Evolutionary conservation across 148 eudicot genomes (phyloP).

Genomic region (Fallopia convolvulus): DNA sequence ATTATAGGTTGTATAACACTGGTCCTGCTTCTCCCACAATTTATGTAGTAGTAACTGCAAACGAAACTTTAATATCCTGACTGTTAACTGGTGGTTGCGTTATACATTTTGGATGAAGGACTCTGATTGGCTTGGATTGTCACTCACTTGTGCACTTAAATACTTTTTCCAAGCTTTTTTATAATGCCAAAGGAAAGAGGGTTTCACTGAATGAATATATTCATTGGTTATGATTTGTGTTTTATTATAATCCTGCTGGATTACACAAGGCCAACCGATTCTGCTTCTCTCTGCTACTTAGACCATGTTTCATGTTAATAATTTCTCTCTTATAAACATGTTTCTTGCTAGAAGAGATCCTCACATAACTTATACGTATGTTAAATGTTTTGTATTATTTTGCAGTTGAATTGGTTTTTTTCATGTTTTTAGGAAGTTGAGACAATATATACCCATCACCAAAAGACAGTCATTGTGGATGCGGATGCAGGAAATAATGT

Average conservation of each 20-base stretch:
- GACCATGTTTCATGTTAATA: background rate
- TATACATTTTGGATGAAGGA: background rate
- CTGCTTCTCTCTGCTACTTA: background rate
- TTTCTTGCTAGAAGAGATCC: background rate
- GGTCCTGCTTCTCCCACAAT: background rate
- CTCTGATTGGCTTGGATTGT: background rate
- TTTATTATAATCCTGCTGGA: background rate
- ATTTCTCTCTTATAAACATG: background rate
- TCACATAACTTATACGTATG: background rate
- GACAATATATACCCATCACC: constrained; percentile 93
- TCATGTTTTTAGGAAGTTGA: constrained; percentile 65
- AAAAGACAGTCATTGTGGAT: constrained; percentile 86
- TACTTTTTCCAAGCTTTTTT: background rate
- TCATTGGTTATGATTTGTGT: background rate
- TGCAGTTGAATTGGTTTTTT: background rate
- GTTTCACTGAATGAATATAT: background rate
- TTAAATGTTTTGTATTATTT: background rate
- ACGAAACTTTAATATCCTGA: background rate
- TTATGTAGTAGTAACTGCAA: background rate
- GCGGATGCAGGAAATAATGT: constrained; percentile 72
- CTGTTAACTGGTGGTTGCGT: background rate
- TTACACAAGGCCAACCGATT: background rate
- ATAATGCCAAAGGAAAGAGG: background rate
- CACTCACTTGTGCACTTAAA: background rate
- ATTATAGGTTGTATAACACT: background rate